Base-by-base conservation (phyloP, 2,329 filamentous ascomycete species). In the Fusarium xyrophilum region DNA sequence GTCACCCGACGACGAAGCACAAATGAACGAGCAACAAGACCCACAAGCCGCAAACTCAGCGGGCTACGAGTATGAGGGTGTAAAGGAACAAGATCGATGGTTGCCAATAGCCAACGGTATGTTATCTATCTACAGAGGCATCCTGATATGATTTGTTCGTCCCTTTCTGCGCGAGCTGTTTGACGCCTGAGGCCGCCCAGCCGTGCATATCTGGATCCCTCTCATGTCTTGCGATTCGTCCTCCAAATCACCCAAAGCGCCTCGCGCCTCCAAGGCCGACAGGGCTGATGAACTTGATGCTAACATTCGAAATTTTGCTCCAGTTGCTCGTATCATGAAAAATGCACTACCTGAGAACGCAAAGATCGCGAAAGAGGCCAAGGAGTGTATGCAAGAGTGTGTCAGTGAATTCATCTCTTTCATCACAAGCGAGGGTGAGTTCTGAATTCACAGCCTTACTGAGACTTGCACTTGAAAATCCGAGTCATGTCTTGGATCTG, bases 341-440 rank as follows among this genome's bases (percentile, higher is more conserved):
- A 91, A 93, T 75, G 96, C 96, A 10, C 86, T 99, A 50, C 96
- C 96, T 53, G 96, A 99, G 71, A 99, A 99, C 77, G 96, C 96
- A 73, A 99, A 99, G 82, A 99, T 99, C 66, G 94, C 94, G 63
- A 99, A 99, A 79, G 96, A 99, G 79, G 96, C 96, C 58, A 99
- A 99, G 81, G 96, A 99, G 79, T 99, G 96, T 82, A 98, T 99
- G 96, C 96, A 99, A 81, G 96, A 99, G 81, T 99, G 96, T 78
- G 96, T 99, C 62, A 97, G 94, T 89, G 96, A 99, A 82, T 99
- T 99, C 81, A 99, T 99, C 84, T 97, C 93, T 10, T 99, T 99
- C 85, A 98, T 99, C 78, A 99, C 96, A 36, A 98, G 95, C 80
- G 96, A 99, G 86, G 96, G 96, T 97, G 80, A 77, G 91, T 83